phyloP scores from a whole-genome alignment of 495 filamentous ascomycete genomes.

The Acidiella bohemica region DNA sequence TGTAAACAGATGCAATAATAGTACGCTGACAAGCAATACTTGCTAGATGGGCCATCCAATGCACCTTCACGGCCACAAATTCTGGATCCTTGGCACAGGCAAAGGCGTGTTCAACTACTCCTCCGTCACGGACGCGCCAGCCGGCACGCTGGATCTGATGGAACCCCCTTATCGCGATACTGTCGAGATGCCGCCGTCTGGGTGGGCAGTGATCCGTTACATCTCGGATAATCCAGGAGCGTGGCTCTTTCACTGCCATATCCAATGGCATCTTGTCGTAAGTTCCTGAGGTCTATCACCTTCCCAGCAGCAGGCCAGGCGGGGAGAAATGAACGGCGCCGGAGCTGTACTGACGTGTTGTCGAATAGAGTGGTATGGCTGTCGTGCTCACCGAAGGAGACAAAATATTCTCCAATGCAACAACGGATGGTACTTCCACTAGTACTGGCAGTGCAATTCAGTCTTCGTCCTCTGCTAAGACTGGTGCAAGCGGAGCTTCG shows the following conservation, averaged over 20 bases:
- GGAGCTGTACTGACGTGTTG: neutral
- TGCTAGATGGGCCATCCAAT: constrained; percentile 12
- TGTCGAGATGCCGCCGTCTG: constrained; percentile 9
- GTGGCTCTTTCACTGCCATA: constrained; percentile 42
- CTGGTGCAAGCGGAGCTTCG: too few relatives aligned
- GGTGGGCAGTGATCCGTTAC: constrained; percentile 21
- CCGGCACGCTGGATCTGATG: constrained; percentile 13
- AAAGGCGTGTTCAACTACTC: constrained; percentile 15
- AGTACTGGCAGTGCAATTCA: too few relatives aligned
- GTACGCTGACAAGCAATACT: neutral
- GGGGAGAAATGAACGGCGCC: too few relatives aligned
- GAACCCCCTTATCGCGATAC: constrained; percentile 21
- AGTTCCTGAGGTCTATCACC: neutral
- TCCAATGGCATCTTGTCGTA: neutral
- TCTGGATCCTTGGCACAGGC: constrained; percentile 20
- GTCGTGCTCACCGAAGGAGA: neutral
- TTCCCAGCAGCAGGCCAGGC: neutral
- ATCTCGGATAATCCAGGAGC: constrained; percentile 35
- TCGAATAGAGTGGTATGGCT: neutral
- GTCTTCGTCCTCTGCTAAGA: too few relatives aligned
- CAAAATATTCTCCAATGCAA: neutral
- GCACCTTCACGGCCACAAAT: constrained; percentile 17
- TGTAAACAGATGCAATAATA: neutral
- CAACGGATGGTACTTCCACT: too few relatives aligned
- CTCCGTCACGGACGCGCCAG: constrained; percentile 15